Base-by-base conservation (phyloP, 2,329 filamentous ascomycete species). In the Aspergillus costaricaensis region DNA sequence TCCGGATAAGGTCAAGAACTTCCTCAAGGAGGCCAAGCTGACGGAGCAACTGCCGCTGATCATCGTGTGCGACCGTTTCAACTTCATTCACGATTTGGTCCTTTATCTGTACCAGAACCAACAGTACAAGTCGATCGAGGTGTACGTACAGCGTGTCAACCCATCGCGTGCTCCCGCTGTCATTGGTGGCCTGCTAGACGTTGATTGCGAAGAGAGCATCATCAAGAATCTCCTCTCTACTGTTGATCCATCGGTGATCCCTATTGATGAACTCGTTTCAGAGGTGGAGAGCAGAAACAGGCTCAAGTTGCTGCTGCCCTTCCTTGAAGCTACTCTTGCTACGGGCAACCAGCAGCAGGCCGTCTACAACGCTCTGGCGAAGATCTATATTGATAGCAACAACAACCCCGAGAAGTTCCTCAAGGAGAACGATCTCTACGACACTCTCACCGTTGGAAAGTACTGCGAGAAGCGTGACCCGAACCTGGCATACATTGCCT, bases 381-480 rank as follows among this genome's bases (percentile, higher is more conserved):
- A 99, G 86, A 99, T 99, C 69, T 99, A 99, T 80, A 99, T 99
- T 60, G 95, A 99, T 79, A 92, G 88, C 68, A 99, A 99, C 84
- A 96, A 97, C 81, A 92, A 97, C 75, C 95, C 95, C 0, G 95
- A 99, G 83, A 91, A 91, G 74, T 99, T 99, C 82, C 82, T 99
- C 55, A 96, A 95, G 81, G 92, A 97, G 80, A 99, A 99, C 74
- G 92, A 97, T 72, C 87, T 95, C 75, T 99, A 99, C 68, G 95
- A 99, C 73, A 92, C 95, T 3, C 82, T 98, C 43, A 86, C 84
- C 23, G 91, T 99, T 58, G 95, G 95, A 76, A 97, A 96, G 80
- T 99, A 99, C 83, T 99, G 94, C 76, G 94, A 97, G 83, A 98
- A 98, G 86, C 90, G 95, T 36, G 95, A 99, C 71, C 95, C 95